Evolutionary conservation across 2,329 filamentous ascomycete species (phyloP), one percentile per base, ranked within the genome.

Genomic region (Thielaviopsis musarum): DNA sequence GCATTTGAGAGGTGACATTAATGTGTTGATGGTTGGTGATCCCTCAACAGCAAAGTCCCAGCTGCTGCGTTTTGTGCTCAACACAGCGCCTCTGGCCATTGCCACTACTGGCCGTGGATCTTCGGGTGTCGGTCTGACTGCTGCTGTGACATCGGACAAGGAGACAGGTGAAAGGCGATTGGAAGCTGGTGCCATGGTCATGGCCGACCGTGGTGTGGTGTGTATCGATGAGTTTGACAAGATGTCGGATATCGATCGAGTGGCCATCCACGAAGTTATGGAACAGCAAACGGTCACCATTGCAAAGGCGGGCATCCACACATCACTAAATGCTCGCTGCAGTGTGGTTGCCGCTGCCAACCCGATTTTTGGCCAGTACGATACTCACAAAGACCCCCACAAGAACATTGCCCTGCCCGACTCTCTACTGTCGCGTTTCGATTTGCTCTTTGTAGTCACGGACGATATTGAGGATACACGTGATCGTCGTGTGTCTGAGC

Each of bases 151-250:
- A 0, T 85, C 88, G 0, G 93, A 98, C 71, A 97, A 97, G 70
- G 93, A 98, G 71, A 98, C 93, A 1, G 93, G 93, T 61, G 93
- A 98, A 70, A 82, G 93, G 65, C 83, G 93, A 65, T 79, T 98
- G 0, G 93, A 98, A 73, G 93, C 93, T 17, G 93, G 93, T 80
- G 93, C 93, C 64, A 98, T 98, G 93, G 93, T 98, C 62, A 88
- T 98, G 68, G 93, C 84, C 64, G 93, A 98, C 70, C 86, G 93
- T 63, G 93, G 93, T 65, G 91, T 98, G 12, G 93, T 98, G 38
- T 98, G 93, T 75, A 98, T 98, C 65, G 93, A 98, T 69, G 93
- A 98, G 68, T 98, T 98, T 66, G 93, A 98, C 75, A 98, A 98
- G 72, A 98, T 98, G 93, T 96, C 90, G 60, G 93, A 98, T 69